Evolutionary conservation across 306 rosid species (phyloP).

Genomic region (Dryas octopetala): DNA sequence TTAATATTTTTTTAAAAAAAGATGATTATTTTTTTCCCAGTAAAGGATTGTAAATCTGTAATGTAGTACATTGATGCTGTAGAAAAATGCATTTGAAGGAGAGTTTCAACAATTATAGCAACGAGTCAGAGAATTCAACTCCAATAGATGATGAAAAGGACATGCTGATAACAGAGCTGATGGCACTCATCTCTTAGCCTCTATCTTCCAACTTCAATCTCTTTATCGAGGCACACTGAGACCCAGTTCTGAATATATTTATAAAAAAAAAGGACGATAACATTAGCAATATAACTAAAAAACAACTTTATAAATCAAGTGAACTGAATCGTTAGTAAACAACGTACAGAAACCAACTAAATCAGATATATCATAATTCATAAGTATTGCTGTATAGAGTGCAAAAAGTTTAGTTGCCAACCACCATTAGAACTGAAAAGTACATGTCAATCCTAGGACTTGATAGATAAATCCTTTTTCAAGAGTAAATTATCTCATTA

Average conservation of each 20-base stretch:
- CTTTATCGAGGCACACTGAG: conserved; percentile 72
- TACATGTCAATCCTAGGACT: neutral
- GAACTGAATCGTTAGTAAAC: neutral
- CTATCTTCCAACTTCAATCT: conserved; percentile 34
- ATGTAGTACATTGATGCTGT: conserved; percentile 5
- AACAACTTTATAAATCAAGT: neutral
- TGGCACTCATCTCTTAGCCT: conserved; percentile 32
- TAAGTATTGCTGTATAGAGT: neutral
- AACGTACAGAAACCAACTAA: neutral
- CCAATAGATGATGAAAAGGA: conserved; percentile 27
- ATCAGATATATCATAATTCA: neutral
- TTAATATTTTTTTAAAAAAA: neutral
- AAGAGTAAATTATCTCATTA: neutral
- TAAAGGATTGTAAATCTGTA: neutral
- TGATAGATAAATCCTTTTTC: neutral
- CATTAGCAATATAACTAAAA: neutral
- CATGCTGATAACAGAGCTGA: conserved; percentile 18
- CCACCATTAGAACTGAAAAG: neutral
- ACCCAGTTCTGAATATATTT: conserved; percentile 60
- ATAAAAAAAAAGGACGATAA: neutral
- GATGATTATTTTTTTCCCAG: neutral
- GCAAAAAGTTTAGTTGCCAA: neutral
- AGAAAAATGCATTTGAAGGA: conserved; percentile 1
- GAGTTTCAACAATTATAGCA: conserved; percentile 26
- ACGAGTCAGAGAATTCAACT: conserved; percentile 31